Base-by-base conservation (phyloP, 257 asterid species). In the Jacaranda copaia region DNA sequence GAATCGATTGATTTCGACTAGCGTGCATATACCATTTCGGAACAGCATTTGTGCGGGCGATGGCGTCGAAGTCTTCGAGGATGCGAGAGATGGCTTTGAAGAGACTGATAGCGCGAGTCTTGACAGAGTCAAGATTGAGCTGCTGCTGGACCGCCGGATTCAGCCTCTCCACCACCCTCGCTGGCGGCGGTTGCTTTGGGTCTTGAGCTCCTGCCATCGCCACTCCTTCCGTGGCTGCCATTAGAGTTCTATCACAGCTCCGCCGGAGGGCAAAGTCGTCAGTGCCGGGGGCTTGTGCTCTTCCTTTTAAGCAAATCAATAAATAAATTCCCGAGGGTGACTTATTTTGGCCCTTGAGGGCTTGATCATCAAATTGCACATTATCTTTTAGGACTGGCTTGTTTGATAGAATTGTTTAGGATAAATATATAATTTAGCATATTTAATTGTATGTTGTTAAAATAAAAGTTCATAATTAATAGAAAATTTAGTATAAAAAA, bases 11-110 rank as follows among this genome's bases (percentile, higher is more conserved):
- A 66, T 4, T 42, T 66, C 38, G 59, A 71, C 58, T 20, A 14
- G 52, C 12, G 40, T 19, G 46, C 14, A 5, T 2, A 36, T 53
- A 95, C 99, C 99, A 95, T 87, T 89, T 95, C 68, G 97, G 98
- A 52, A 73, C 74, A 74, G 96, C 85, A 81, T 89, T 93, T 49
- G 91, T 73, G 75, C 97, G 94, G 51, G 94, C 85, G 20, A 93
- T 85, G 46, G 84, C 89, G 68, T 93, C 97, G 58, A 87, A 89
- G 6, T 95, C 99, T 70, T 93, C 96, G 57, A 93, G 97, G 81
- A 93, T 95, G 83, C 98, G 98, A 85, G 97, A 82, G 80, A 95
- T 93, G 71, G 99, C 94, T 75, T 93, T 95, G 91, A 71, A 90
- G 62, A 95, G 93, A 80, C 97, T 91, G 84, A 85, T 82, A 14